phyloP scores from a whole-genome alignment of 2,329 filamentous ascomycete species.

The Talaromyces piceae region DNA sequence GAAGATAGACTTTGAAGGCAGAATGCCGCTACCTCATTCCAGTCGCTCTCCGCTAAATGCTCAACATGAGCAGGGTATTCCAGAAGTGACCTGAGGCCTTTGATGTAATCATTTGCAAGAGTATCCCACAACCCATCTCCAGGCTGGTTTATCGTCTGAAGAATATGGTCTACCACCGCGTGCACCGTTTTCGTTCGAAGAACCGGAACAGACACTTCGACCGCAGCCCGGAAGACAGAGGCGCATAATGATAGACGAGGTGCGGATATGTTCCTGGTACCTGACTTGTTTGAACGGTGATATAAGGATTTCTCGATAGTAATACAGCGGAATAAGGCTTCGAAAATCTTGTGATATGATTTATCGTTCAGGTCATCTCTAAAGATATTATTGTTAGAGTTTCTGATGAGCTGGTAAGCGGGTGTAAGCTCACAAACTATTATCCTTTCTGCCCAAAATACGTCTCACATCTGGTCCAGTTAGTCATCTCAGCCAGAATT shows the following conservation, averaged over 20 bases:
- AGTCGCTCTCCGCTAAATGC: conserved; percentile 61
- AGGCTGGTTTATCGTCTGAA: conserved; percentile 59
- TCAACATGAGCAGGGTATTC: conserved; percentile 71
- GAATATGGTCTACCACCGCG: conserved; percentile 73
- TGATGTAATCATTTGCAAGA: conserved; percentile 70
- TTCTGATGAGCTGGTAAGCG: conserved; percentile 3
- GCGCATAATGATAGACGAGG: conserved; percentile 61
- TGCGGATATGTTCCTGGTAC: conserved; percentile 43
- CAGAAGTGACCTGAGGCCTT: conserved; percentile 63
- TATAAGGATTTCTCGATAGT: conserved; percentile 61
- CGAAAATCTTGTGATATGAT: conserved; percentile 72
- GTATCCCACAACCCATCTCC: conserved; percentile 60
- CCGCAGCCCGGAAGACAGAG: conserved; percentile 61
- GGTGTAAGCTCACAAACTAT: conserved; percentile 26
- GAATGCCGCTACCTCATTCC: conserved; percentile 64
- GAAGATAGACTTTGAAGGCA: conserved; percentile 54
- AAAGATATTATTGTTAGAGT: conserved; percentile 1
- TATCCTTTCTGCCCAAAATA: conserved; percentile 45
- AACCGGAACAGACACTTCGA: conserved; percentile 60
- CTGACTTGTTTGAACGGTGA: conserved; percentile 48
- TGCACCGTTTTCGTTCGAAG: conserved; percentile 72
- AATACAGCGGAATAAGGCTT: conserved; percentile 68
- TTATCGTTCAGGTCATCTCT: conserved; percentile 58
- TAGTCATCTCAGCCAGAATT: conserved; percentile 13
- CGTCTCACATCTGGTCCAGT: conserved; percentile 43